phyloP scores from a whole-genome alignment of 257 asterid species.

The Voacanga thouarsii region DNA sequence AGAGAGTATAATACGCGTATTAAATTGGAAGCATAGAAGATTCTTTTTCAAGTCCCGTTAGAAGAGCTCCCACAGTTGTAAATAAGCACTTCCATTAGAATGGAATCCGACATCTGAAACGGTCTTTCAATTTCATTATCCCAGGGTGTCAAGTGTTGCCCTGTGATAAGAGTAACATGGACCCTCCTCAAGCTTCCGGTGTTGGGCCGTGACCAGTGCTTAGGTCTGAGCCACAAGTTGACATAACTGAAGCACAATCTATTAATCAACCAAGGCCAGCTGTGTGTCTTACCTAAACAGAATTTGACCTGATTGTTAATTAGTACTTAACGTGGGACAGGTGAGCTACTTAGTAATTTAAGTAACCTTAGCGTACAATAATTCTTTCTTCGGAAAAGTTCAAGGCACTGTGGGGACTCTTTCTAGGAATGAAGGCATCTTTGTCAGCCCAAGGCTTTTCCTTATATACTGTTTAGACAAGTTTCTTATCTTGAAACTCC shows the following conservation, averaged over 20 bases:
- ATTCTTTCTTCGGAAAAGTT: constrained; percentile 21
- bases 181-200: not conserved
- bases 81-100: not conserved
- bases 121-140: not conserved
- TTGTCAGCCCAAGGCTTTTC: constrained; percentile 25
- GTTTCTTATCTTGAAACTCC: constrained; percentile 6
- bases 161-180: not conserved
- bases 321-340: constrained; percentile 9
- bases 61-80: not conserved
- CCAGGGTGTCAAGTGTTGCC: not conserved
- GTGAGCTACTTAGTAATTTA: constrained; percentile 9
- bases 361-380: constrained; percentile 19
- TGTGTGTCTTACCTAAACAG: constrained; percentile 21
- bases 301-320: constrained; percentile 25
- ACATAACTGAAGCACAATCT: constrained; percentile 3
- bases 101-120: not conserved
- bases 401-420: constrained; percentile 24
- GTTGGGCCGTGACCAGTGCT: not conserved
- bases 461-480: constrained; percentile 7
- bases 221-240: not conserved
- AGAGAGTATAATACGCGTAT: not conserved
- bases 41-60: not conserved
- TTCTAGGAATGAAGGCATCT: constrained; percentile 14
- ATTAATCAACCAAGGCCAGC: constrained; percentile 16
- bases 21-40: not conserved